Percentiles rank a stretch among this genome's conserved stretches.
phyloP scores from a whole-genome alignment of 192 early-diverging fungal species.

The Rhizoclosmatium globosum region DNA sequence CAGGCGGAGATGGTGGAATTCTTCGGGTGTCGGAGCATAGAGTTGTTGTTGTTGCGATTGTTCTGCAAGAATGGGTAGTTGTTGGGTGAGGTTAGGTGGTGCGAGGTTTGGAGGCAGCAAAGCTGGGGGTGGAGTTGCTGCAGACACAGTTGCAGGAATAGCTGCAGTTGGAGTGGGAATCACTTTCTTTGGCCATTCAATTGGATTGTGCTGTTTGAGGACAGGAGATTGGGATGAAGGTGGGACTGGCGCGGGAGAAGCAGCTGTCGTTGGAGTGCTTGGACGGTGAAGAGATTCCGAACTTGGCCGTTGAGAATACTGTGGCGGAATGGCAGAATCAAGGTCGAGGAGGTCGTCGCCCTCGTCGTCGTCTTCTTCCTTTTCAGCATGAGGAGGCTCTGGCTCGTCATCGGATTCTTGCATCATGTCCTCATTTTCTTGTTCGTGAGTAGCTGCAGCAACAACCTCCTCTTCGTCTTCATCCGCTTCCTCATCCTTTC shows the following conservation, averaged over 20 bases:
- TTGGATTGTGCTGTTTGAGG: background rate
- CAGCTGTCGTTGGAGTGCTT: too few relatives aligned
- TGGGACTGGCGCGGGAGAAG: too few relatives aligned
- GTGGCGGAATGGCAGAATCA: constrained; percentile 16
- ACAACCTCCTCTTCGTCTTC: background rate
- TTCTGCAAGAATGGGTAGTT: background rate
- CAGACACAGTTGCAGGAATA: background rate
- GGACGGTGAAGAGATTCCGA: too few relatives aligned
- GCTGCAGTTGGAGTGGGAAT: background rate
- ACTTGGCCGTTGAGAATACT: background rate
- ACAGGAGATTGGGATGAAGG: background rate
- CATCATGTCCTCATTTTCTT: background rate
- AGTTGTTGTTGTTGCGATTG: background rate
- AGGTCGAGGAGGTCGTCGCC: background rate
- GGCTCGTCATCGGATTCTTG: background rate
- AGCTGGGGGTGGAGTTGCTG: background rate
- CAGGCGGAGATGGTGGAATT: constrained; percentile 2
- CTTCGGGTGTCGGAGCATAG: background rate
- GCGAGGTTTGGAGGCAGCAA: background rate
- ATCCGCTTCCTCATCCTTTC: background rate
- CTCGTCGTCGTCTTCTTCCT: constrained; percentile 10
- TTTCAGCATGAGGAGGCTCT: background rate
- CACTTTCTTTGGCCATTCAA: background rate
- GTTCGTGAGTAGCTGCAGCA: background rate
- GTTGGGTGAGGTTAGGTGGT: background rate